Evolutionary conservation across 805 yeast genomes (phyloP).

Genomic region (Gaillardinia entomophila): DNA sequence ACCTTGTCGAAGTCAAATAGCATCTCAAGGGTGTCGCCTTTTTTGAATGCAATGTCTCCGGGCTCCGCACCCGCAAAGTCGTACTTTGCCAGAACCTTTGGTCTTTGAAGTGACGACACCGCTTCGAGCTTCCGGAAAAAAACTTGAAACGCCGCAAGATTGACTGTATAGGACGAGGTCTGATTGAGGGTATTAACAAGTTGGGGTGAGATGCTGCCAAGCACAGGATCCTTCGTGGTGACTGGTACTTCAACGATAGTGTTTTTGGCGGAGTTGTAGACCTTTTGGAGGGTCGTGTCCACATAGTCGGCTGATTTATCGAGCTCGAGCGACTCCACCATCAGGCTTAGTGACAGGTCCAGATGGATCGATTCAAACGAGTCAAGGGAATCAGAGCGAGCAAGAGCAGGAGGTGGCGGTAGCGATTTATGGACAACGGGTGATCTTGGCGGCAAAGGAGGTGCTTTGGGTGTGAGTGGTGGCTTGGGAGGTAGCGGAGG

Average conservation of each 20-base stretch:
- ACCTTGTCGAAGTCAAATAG: constrained; percentile 28
- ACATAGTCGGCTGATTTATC: constrained; percentile 7
- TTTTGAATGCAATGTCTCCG: constrained; percentile 32
- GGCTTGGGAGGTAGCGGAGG: constrained; percentile 29
- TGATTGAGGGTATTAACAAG: constrained; percentile 7
- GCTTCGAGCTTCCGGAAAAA: constrained; percentile 10
- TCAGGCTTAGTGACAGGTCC: background rate
- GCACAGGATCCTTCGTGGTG: constrained; percentile 3
- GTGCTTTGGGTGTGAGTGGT: constrained; percentile 2
- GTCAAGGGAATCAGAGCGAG: background rate
- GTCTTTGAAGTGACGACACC: constrained; percentile 5
- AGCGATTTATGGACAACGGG: background rate
- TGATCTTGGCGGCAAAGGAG: constrained; percentile 3
- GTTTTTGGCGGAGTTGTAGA: constrained; percentile 31
- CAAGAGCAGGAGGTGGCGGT: background rate
- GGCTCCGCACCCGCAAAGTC: constrained; percentile 26
- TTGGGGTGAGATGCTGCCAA: constrained; percentile 3
- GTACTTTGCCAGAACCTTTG: constrained; percentile 10
- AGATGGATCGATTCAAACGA: background rate
- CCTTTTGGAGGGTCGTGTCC: constrained; percentile 14
- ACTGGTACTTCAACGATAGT: constrained; percentile 27
- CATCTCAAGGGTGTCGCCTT: constrained; percentile 28
- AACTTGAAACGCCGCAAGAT: constrained; percentile 18
- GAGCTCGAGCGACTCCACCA: background rate
- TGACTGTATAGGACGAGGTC: constrained; percentile 17